Conservation (phyloP, 1,284 basidiomycete species). For the Cutaneotrichosporon mucoides region DNA sequence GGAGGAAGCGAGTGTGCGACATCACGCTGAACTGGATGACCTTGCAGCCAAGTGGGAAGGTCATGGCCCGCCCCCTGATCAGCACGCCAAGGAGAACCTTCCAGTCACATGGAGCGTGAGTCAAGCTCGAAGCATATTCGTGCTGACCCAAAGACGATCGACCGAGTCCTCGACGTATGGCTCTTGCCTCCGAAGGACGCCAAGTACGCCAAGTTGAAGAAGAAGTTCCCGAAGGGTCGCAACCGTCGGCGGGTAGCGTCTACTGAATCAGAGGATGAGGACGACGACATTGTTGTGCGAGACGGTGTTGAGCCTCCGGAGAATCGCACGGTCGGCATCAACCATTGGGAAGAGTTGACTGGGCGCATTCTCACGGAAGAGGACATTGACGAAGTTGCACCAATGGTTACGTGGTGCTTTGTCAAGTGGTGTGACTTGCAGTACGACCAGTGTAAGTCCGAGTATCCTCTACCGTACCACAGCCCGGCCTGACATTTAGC, state of each 20-base stretch:
- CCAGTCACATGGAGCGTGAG: slow-evolving; percentile 52
- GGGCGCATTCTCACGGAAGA: slow-evolving; percentile 52
- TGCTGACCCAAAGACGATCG: slow-evolving; percentile 53
- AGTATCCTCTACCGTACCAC: slow-evolving; percentile 19
- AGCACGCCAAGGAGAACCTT: slow-evolving; percentile 65
- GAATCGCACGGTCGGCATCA: slow-evolving; percentile 29
- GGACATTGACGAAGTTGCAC: slow-evolving; percentile 57
- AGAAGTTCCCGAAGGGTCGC: slow-evolving; percentile 23
- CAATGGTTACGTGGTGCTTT: slow-evolving; percentile 40
- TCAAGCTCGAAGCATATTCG: too few species aligned
- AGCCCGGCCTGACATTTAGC: slow-evolving; percentile 52
- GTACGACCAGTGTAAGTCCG: slow-evolving; percentile 70
- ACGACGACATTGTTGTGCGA: slow-evolving; percentile 7
- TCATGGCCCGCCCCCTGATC: slow-evolving; percentile 48
- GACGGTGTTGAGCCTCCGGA: slow-evolving; percentile 36
- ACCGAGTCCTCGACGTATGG: slow-evolving; percentile 71
- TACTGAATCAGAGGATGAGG: slow-evolving; percentile 28
- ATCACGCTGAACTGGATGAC: slow-evolving; percentile 10
- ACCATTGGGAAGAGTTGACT: slow-evolving; percentile 59
- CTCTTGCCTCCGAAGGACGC: slow-evolving; percentile 52
- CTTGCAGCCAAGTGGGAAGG: slow-evolving; percentile 21
- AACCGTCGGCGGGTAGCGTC: slow-evolving; percentile 1
- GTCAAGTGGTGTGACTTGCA: slow-evolving; percentile 86
- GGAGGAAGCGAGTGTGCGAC: slow-evolving; percentile 23
- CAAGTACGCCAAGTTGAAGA: slow-evolving; percentile 24